These are phyloP conservation scores for Penicillium crystallinum DNA, from an alignment of 495 filamentous ascomycete genomes.

Conservation along the genomic window DNA sequence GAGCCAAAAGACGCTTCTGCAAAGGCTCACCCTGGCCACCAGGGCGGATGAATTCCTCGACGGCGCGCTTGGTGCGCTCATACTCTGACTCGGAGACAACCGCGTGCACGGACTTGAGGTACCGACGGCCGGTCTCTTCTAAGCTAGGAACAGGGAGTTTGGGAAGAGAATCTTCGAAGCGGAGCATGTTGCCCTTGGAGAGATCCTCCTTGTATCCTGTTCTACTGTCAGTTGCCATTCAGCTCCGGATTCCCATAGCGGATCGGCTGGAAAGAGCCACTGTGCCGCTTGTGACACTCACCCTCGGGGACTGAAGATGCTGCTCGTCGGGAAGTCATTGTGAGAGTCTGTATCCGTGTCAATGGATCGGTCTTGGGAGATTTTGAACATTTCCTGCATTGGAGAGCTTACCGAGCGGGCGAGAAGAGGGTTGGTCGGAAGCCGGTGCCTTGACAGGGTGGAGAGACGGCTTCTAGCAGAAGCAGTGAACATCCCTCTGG, in stretches of 20 bases:
- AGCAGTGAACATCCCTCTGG: slow-evolving; percentile 45
- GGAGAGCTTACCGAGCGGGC: slow-evolving; percentile 35
- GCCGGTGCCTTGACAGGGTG: slow-evolving; percentile 38
- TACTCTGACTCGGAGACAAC: slow-evolving; percentile 69
- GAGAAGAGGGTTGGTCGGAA: slow-evolving; percentile 37
- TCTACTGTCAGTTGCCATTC: slow-evolving; percentile 1
- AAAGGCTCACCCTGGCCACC: slow-evolving; percentile 77
- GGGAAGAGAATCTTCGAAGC: slow-evolving; percentile 94
- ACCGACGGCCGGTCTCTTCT: slow-evolving; percentile 85
- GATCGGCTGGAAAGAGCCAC: background rate
- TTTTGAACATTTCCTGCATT: no score
- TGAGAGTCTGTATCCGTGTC: slow-evolving; percentile 26
- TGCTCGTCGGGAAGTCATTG: slow-evolving; percentile 42
- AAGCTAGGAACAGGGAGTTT: slow-evolving; percentile 86
- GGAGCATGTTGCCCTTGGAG: slow-evolving; percentile 87
- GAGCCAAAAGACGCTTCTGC: slow-evolving; percentile 80
- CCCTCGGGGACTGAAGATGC: slow-evolving; percentile 46
- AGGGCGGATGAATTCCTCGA: slow-evolving; percentile 75
- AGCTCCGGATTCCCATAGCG: background rate
- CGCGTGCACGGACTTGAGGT: slow-evolving; percentile 88
- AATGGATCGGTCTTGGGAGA: slow-evolving; percentile 9
- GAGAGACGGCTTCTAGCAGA: slow-evolving; percentile 45
- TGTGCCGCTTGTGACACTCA: slow-evolving; percentile 31
- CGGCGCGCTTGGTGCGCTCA: slow-evolving; percentile 71
- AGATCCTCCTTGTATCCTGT: slow-evolving; percentile 88